Conservation (phyloP, 306 rosid genomes). For the Casuarina equisetifolia region DNA sequence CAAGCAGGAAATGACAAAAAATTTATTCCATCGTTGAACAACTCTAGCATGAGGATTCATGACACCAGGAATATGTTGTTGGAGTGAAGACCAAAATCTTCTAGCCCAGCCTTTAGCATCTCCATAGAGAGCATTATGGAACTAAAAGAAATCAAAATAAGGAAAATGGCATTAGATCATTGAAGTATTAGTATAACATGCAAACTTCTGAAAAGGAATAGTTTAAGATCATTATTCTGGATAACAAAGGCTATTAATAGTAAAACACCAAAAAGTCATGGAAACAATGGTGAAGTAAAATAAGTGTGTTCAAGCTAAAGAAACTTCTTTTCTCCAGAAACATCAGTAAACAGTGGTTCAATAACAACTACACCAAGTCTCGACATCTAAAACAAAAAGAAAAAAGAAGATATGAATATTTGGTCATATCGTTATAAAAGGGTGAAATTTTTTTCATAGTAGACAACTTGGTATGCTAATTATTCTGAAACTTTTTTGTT, state of each 20-base stretch:
- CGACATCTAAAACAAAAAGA: neutral
- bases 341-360: neutral
- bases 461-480: too few relatives aligned
- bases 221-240: conserved; percentile 1
- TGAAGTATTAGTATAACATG: conserved; percentile 14
- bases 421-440: too few relatives aligned
- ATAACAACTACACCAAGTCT: neutral
- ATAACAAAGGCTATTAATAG: neutral
- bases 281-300: neutral
- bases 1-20: conserved; percentile 68
- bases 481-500: too few relatives aligned
- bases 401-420: too few relatives aligned
- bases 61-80: conserved; percentile 62
- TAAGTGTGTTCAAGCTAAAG: neutral
- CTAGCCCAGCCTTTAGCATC: conserved; percentile 76
- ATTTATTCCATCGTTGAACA: conserved; percentile 73
- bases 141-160: conserved; percentile 40
- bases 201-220: neutral
- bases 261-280: neutral
- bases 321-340: neutral
- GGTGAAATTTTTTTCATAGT: too few relatives aligned
- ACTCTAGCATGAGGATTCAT: conserved; percentile 79
- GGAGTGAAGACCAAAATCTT: conserved; percentile 49
- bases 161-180: conserved; percentile 21
- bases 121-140: conserved; percentile 67